Conservation (phyloP, 108 stramenopile genomes). For the Cylindrotheca fusiformis region DNA sequence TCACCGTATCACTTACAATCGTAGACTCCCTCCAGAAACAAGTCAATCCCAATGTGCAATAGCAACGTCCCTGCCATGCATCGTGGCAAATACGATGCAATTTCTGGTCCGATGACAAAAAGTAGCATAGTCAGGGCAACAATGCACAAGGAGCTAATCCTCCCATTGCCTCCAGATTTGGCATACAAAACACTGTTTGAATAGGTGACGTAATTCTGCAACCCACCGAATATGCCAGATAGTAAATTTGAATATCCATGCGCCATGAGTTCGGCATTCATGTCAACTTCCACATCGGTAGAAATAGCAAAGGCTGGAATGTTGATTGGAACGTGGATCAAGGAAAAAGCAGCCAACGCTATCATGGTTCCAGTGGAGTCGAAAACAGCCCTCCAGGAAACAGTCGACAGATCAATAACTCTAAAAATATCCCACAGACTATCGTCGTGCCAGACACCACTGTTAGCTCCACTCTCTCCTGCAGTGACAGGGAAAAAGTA, state of each 20-base stretch:
- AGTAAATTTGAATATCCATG: slow-evolving; percentile 81
- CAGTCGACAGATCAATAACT: slow-evolving; percentile 35
- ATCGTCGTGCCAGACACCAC: slow-evolving; percentile 16
- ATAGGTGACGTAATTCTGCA: slow-evolving; percentile 82
- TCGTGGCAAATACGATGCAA: slow-evolving; percentile 64
- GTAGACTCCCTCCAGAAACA: slow-evolving; percentile 75
- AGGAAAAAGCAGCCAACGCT: slow-evolving; percentile 60
- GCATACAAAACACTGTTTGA: slow-evolving; percentile 61
- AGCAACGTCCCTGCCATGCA: slow-evolving; percentile 88
- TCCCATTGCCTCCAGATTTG: slow-evolving; percentile 71
- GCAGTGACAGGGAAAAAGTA: slow-evolving; percentile 64
- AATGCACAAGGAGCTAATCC: slow-evolving; percentile 40
- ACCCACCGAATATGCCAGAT: slow-evolving; percentile 61
- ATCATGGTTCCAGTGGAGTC: slow-evolving; percentile 61
- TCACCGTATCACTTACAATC: slow-evolving; percentile 42
- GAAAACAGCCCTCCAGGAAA: slow-evolving; percentile 60
- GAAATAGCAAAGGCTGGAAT: slow-evolving; percentile 83
- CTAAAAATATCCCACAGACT: slow-evolving; percentile 46
- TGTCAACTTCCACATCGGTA: slow-evolving; percentile 63
- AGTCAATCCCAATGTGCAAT: slow-evolving; percentile 79
- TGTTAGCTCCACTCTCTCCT: not conserved
- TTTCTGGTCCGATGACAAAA: slow-evolving; percentile 64
- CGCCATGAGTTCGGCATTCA: slow-evolving; percentile 78
- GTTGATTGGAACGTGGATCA: slow-evolving; percentile 86
- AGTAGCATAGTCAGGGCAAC: slow-evolving; percentile 34